A percentile compares a stretch with the other conserved stretches of the same genome.
These are phyloP conservation scores for Musa schizocarpa DNA, from an alignment of 176 grass and related monocot species.

Conservation along the genomic window DNA sequence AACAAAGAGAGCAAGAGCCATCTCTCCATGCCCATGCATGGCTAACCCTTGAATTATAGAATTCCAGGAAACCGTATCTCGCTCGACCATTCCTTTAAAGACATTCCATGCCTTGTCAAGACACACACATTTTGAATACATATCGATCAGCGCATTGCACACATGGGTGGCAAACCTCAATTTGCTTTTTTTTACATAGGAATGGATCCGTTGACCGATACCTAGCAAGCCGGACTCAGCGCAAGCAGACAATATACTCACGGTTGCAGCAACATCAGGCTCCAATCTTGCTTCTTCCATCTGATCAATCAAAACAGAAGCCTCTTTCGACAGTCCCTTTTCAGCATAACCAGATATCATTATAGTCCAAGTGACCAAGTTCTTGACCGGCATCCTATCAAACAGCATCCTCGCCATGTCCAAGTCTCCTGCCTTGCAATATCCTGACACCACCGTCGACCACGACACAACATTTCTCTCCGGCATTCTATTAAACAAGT, in stretches of 20 bases:
- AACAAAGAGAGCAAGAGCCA: constrained; percentile 43
- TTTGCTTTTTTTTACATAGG: constrained; percentile 31
- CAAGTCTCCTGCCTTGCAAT: constrained; percentile 65
- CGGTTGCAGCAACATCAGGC: constrained; percentile 40
- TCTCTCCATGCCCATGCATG: constrained; percentile 58
- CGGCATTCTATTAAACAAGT: constrained; percentile 54
- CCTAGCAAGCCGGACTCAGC: constrained; percentile 54
- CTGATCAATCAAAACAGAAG: constrained; percentile 39
- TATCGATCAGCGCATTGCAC: constrained; percentile 73
- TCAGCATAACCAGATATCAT: constrained; percentile 56
- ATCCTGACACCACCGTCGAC: constrained; percentile 57
- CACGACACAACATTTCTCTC: constrained; percentile 68
- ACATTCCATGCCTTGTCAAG: constrained; percentile 43
- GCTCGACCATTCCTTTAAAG: constrained; percentile 49
- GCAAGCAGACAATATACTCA: constrained; percentile 68
- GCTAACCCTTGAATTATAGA: constrained; percentile 67
- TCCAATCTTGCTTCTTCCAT: constrained; percentile 44
- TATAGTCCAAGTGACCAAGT: constrained; percentile 68
- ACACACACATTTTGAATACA: constrained; percentile 71
- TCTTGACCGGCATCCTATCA: constrained; percentile 63
- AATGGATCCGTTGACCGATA: constrained; percentile 66
- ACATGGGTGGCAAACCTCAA: constrained; percentile 28
- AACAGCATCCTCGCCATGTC: constrained; percentile 53
- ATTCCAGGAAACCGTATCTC: constrained; percentile 70
- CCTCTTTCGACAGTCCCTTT: constrained; percentile 43